Conservation (phyloP, 1,284 basidiomycete species). For the Tilletia horrida region DNA sequence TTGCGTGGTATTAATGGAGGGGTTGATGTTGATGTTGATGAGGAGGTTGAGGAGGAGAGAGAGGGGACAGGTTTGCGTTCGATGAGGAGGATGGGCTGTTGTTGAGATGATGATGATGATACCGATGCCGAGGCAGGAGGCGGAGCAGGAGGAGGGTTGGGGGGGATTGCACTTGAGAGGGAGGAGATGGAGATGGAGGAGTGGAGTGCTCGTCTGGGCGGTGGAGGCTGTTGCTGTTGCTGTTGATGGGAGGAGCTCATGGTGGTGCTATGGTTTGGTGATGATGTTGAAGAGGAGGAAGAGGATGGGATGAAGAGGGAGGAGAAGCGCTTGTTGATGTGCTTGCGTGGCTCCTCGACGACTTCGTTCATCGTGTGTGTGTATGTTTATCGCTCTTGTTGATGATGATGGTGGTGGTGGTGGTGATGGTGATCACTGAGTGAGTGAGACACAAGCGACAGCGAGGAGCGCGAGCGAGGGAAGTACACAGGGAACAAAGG, state of each 20-base stretch:
- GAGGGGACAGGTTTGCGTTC: background rate
- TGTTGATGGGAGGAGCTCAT: too few relatives aligned
- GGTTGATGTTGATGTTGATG: background rate
- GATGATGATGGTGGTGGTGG: background rate
- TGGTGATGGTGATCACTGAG: background rate
- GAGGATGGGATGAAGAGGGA: background rate
- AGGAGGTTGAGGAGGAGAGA: background rate
- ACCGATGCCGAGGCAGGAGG: too few relatives aligned
- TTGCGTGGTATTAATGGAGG: background rate
- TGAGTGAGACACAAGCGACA: background rate
- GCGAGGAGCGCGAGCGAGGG: too few relatives aligned
- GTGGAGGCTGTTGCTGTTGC: background rate
- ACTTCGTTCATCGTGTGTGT: background rate
- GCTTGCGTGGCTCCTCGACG: too few relatives aligned
- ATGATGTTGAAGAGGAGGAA: too few relatives aligned
- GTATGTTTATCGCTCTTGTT: too few relatives aligned
- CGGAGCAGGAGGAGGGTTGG: too few relatives aligned
- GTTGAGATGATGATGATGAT: too few relatives aligned
- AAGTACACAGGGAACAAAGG: background rate
- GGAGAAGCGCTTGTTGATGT: background rate
- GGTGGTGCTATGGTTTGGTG: too few relatives aligned
- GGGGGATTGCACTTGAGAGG: background rate
- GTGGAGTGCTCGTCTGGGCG: background rate
- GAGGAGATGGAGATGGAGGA: background rate
- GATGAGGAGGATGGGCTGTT: background rate